A percentile compares a stretch with the other conserved stretches of the same genome.
phyloP scores from a whole-genome alignment of 1,139 yeast genomes.

The Fermentozyma sake region DNA sequence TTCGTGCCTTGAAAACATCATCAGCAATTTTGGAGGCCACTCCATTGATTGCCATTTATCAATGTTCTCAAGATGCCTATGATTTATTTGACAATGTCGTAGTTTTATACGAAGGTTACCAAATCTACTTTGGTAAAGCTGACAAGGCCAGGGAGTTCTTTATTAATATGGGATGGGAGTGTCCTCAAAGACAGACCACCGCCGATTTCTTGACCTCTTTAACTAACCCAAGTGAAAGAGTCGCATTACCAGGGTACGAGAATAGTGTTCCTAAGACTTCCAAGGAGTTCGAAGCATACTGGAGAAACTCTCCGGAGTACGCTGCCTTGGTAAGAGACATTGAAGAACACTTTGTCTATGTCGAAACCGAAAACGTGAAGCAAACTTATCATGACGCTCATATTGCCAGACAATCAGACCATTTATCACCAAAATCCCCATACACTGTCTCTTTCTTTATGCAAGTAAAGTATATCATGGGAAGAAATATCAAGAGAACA shows the following conservation, averaged over 20 bases:
- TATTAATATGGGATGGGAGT: conserved; percentile 24
- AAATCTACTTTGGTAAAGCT: conserved; percentile 21
- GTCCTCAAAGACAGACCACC: conserved; percentile 55
- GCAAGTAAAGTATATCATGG: conserved; percentile 60
- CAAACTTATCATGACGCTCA: conserved; percentile 46
- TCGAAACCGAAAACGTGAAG: conserved; percentile 14
- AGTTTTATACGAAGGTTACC: conserved; percentile 24
- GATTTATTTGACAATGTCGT: conserved; percentile 23
- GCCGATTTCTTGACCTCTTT: conserved; percentile 57
- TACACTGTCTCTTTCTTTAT: conserved; percentile 60
- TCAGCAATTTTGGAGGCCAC: conserved; percentile 21
- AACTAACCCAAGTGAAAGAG: conserved; percentile 51
- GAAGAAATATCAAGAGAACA: conserved; percentile 60
- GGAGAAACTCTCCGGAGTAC: conserved; percentile 59
- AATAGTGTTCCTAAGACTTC: conserved; percentile 63
- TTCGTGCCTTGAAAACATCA: conserved; percentile 23
- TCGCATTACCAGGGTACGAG: conserved; percentile 50
- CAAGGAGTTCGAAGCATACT: conserved; percentile 59
- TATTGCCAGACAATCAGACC: conserved; percentile 53
- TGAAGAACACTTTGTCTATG: conserved; percentile 24
- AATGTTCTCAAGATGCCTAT: conserved; percentile 26
- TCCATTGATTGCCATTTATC: conserved; percentile 24
- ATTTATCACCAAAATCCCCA: conserved; percentile 50
- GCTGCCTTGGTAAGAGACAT: conserved; percentile 25
- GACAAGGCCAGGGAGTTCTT: conserved; percentile 19